These are phyloP conservation scores for Tulasnella sp. DNA, from an alignment of 768 basidiomycete species.

Conservation along the genomic window DNA sequence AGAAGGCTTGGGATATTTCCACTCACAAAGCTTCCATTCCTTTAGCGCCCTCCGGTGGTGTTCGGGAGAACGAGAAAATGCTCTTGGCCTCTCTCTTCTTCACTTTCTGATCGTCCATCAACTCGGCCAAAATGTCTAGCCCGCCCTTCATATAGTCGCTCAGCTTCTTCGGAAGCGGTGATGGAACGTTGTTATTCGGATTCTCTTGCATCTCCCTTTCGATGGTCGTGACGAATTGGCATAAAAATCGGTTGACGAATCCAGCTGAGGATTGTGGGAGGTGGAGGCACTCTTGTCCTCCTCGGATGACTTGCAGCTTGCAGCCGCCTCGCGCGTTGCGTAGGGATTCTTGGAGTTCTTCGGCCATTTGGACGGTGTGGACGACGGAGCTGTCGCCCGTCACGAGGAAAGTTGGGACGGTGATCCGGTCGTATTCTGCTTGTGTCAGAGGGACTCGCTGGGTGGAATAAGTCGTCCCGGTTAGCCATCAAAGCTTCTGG, in stretches of 20 bases:
- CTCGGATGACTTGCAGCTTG: constrained; percentile 7
- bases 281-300: constrained; percentile 1
- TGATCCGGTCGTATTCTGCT: constrained; percentile 45
- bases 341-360: not conserved
- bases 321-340: not conserved
- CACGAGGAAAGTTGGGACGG: constrained; percentile 36
- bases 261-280: not conserved
- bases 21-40: constrained; percentile 10
- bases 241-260: not conserved
- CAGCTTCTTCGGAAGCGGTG: not conserved
- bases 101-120: constrained; percentile 3
- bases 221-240: not conserved
- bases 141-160: constrained; percentile 1
- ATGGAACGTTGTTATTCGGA: not conserved
- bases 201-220: not conserved
- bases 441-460: constrained; percentile 51
- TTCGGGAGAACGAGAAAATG: constrained; percentile 11
- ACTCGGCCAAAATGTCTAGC: not conserved
- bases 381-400: constrained; percentile 8
- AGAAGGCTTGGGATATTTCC: not conserved
- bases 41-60: not conserved
- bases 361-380: constrained; percentile 7
- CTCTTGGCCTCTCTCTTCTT: not conserved
- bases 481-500: constrained; percentile 30
- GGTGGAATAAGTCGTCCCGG: constrained; percentile 40